A percentile compares a stretch with the other conserved stretches of the same genome.
phyloP scores from a whole-genome alignment of 108 stramenopile species.

The Skeletonema costatum region DNA sequence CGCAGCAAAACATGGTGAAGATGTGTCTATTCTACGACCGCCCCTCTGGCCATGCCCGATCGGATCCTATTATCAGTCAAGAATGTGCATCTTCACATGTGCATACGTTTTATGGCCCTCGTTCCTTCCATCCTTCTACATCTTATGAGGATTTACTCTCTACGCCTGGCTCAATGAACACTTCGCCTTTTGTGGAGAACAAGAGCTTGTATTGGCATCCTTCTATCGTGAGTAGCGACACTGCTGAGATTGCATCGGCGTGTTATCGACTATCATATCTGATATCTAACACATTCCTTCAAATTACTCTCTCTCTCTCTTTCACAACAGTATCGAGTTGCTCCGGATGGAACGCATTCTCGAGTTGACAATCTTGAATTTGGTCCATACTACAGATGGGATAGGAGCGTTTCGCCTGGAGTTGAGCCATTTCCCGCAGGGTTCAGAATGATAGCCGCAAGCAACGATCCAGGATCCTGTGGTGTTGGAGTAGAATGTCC shows the following conservation, averaged over 20 bases:
- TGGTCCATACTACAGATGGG: conserved; percentile 38
- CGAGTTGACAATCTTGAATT: conserved; percentile 9
- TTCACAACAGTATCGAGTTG: not conserved
- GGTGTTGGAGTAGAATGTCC: conserved; percentile 1
- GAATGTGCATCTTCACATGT: conserved; percentile 14
- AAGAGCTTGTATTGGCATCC: conserved; percentile 24
- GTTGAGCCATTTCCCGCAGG: conserved; percentile 31
- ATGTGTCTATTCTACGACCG: conserved; percentile 18
- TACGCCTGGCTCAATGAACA: not conserved
- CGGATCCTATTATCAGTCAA: conserved; percentile 12
- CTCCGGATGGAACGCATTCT: not conserved
- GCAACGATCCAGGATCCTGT: not conserved
- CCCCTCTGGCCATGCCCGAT: conserved; percentile 15
- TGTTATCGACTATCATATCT: not conserved
- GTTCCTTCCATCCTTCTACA: conserved; percentile 10
- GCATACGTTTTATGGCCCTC: conserved; percentile 22
- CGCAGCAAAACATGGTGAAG: not conserved
- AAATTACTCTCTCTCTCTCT: not conserved
- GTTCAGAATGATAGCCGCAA: conserved; percentile 37
- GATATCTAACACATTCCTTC: not conserved
- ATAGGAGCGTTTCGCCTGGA: conserved; percentile 11
- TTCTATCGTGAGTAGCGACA: not conserved
- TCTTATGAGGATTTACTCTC: conserved; percentile 7
- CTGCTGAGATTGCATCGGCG: not conserved
- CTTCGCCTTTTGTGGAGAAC: conserved; percentile 17